phyloP scores from a whole-genome alignment of 352 stramenopile genomes.

The Nothophytophthora sp. region DNA sequence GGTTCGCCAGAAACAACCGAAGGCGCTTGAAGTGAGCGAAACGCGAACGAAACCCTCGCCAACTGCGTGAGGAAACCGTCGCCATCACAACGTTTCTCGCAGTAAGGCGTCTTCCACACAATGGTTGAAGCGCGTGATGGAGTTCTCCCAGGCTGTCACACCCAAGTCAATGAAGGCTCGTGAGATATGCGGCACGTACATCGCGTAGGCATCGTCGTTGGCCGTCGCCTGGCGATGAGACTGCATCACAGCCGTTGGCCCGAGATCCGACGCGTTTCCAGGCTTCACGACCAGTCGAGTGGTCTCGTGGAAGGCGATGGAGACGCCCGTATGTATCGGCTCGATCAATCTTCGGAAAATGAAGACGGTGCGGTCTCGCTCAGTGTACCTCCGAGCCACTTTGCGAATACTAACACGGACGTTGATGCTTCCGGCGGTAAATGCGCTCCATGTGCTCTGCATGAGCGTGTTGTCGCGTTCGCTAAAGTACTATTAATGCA shows the following conservation, averaged over 20 bases:
- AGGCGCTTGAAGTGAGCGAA: no score
- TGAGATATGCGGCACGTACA: conserved; percentile 6
- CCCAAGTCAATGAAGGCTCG: conserved; percentile 27
- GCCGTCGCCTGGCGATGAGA: conserved; percentile 22
- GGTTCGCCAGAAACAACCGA: no score
- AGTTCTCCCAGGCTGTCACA: conserved; percentile 20
- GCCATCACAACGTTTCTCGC: not conserved
- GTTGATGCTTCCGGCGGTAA: no score
- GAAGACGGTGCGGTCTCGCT: conserved; percentile 18
- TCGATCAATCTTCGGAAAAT: conserved; percentile 22
- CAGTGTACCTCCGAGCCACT: conserved; percentile 22
- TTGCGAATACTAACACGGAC: no score
- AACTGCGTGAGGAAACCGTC: no score
- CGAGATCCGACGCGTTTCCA: conserved; percentile 5
- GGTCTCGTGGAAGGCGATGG: conserved; percentile 21
- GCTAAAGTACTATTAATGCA: conserved; percentile 7
- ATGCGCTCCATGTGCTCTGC: no score
- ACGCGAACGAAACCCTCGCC: no score
- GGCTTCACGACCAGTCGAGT: conserved; percentile 21
- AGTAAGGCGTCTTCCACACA: conserved; percentile 26
- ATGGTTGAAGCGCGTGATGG: conserved; percentile 23
- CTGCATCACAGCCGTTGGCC: conserved; percentile 16
- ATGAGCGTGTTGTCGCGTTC: no score
- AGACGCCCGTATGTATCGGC: conserved; percentile 4
- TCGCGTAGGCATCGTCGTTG: conserved; percentile 12